A percentile compares a stretch with the other conserved stretches of the same genome.
phyloP scores from a whole-genome alignment of 2,329 filamentous ascomycete species.

The Verticillium zaregamsianum region DNA sequence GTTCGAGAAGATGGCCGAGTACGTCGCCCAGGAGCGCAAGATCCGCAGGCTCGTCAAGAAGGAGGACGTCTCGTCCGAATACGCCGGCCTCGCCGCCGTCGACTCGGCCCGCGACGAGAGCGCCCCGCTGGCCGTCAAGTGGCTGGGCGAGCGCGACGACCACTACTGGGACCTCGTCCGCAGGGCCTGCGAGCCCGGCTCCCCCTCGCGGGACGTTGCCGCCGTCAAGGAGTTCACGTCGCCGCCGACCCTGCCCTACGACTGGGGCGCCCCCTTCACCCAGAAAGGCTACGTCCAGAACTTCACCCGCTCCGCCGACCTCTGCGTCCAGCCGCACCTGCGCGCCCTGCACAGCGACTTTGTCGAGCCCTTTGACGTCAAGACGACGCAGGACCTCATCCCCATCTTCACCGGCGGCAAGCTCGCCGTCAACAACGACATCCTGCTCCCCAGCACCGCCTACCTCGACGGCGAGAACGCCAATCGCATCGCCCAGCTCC shows the following conservation, averaged over 20 bases:
- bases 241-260: constrained; percentile 26
- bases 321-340: constrained; percentile 53
- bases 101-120: constrained; percentile 23
- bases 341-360: constrained; percentile 52
- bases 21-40: constrained; percentile 43
- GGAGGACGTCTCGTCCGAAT: constrained; percentile 37
- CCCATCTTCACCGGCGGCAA: constrained; percentile 62
- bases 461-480: constrained; percentile 54
- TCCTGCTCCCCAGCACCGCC: constrained; percentile 61
- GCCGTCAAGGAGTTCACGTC: constrained; percentile 23
- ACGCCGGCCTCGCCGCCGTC: constrained; percentile 31
- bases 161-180: constrained; percentile 56
- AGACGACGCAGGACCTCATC: constrained; percentile 49
- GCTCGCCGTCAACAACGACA: constrained; percentile 59
- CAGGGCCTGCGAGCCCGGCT: constrained; percentile 52
- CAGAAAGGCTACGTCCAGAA: constrained; percentile 50
- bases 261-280: constrained; percentile 30
- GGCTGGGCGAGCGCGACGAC: constrained; percentile 38
- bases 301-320: constrained; percentile 53
- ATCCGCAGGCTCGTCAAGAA: constrained; percentile 37
- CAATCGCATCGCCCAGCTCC: constrained; percentile 40
- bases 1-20: constrained; percentile 49
- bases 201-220: constrained; percentile 35
- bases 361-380: constrained; percentile 47
- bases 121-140: constrained; percentile 39